Evolutionary conservation across 2,329 filamentous ascomycete species (phyloP).

Genomic region (Alternaria sp.): DNA sequence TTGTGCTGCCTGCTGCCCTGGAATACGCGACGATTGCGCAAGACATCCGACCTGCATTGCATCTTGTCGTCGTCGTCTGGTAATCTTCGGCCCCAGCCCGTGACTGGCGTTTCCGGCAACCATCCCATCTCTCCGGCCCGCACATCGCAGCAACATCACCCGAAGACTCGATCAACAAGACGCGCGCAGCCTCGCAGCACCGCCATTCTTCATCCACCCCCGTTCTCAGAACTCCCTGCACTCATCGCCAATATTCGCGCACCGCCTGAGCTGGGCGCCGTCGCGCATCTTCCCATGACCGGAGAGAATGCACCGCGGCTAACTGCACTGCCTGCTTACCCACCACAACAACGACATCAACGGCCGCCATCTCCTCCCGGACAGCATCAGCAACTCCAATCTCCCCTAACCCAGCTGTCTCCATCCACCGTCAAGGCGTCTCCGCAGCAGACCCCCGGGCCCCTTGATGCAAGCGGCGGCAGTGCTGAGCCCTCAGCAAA

Average conservation of each 20-base stretch:
- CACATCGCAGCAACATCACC: conserved; percentile 3
- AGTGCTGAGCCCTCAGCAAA: conserved; percentile 25
- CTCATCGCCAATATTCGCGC: conserved; percentile 40
- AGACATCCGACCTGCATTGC: not conserved
- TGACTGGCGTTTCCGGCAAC: conserved; percentile 1
- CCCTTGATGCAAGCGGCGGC: conserved; percentile 27
- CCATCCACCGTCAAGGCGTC: conserved; percentile 39
- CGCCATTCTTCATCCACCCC: not conserved
- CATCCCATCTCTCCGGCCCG: conserved; percentile 6
- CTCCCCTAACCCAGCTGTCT: conserved; percentile 31
- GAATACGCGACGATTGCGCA: not conserved
- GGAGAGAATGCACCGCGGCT: conserved; percentile 32
- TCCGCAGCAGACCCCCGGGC: conserved; percentile 33
- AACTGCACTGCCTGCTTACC: conserved; percentile 19
- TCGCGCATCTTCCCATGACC: conserved; percentile 29
- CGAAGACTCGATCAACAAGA: conserved; percentile 1
- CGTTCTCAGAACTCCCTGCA: not conserved
- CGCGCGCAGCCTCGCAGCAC: not conserved
- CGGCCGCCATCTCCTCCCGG: conserved; percentile 25
- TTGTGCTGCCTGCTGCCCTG: not conserved
- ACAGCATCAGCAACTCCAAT: conserved; percentile 27
- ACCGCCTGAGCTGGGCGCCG: conserved; percentile 28
- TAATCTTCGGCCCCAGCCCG: conserved; percentile 7
- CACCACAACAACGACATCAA: conserved; percentile 20
- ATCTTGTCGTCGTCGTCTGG: not conserved